phyloP scores from a whole-genome alignment of 2,329 filamentous ascomycete species.

The Remersonia thermophila region DNA sequence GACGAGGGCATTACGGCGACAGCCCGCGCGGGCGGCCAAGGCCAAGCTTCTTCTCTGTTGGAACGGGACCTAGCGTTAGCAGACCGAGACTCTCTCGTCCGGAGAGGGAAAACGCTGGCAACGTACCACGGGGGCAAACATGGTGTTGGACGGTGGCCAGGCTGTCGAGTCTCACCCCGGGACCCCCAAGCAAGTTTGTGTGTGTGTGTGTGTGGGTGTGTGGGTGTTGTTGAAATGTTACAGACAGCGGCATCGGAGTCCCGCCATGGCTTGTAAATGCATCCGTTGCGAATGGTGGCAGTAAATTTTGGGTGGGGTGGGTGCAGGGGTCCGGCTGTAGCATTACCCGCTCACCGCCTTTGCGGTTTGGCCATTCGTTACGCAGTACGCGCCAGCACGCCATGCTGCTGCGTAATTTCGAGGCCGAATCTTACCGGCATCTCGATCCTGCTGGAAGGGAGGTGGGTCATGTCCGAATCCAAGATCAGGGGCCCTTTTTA shows the following conservation, averaged over 20 bases:
- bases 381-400: too few species aligned
- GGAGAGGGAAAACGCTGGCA: not conserved
- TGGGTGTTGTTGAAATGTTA: too few species aligned
- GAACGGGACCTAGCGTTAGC: constrained; percentile 1
- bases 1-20: constrained; percentile 10
- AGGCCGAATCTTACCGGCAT: too few species aligned
- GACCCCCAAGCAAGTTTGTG: too few species aligned
- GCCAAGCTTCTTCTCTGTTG: constrained; percentile 21
- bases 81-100: not conserved
- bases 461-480: too few species aligned
- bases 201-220: too few species aligned
- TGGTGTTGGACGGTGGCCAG: constrained; percentile 5
- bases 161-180: too few species aligned
- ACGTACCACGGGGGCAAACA: constrained; percentile 16
- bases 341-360: constrained; percentile 3
- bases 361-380: not conserved
- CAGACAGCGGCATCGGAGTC: not conserved
- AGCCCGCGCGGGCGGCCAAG: constrained; percentile 17
- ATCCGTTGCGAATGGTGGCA: constrained; percentile 8
- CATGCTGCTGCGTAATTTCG: too few species aligned
- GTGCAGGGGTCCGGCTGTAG: too few species aligned
- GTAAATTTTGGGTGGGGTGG: constrained; percentile 9
- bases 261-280: constrained; percentile 7
- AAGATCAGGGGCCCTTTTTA: too few species aligned
- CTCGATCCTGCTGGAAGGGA: too few species aligned